A percentile compares a stretch with the other conserved stretches of the same genome.
phyloP scores from a whole-genome alignment of 2,329 filamentous ascomycete species.

The Elsinoe necatrix region DNA sequence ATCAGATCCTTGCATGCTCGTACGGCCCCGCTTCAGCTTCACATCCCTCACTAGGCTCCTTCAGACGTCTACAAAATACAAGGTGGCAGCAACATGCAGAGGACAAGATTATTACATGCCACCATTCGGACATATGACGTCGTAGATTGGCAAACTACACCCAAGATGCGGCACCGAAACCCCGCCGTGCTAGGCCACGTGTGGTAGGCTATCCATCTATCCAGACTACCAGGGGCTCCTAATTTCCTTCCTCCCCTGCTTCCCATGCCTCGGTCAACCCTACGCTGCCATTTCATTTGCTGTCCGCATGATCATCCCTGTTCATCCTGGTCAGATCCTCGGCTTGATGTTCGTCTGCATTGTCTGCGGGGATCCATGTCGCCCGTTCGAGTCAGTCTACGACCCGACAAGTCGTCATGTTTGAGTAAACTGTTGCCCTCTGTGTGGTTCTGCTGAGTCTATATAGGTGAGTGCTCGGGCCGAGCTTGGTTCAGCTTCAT shows the following conservation, averaged over 20 bases:
- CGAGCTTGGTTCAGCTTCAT: neutral
- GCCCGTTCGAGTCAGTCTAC: neutral
- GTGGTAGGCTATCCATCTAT: slow-evolving; percentile 14
- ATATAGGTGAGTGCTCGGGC: neutral
- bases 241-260: slow-evolving; percentile 4
- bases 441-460: neutral
- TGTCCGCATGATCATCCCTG: neutral
- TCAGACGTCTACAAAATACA: neutral
- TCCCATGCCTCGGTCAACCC: slow-evolving; percentile 5
- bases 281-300: slow-evolving; percentile 1
- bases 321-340: slow-evolving; percentile 5
- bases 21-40: neutral
- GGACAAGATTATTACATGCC: slow-evolving; percentile 1
- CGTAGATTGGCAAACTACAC: slow-evolving; percentile 3
- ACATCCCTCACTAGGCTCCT: too few relatives aligned
- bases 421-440: neutral
- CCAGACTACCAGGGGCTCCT: neutral
- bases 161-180: neutral
- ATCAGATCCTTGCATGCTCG: too few relatives aligned
- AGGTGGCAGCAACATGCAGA: neutral
- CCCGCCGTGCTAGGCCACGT: slow-evolving; percentile 11
- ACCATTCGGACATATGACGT: neutral
- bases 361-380: neutral
- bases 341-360: neutral
- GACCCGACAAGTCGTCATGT: slow-evolving; percentile 6